phyloP scores from a whole-genome alignment of 139 green algal species.

The Coelastrella sp. region DNA sequence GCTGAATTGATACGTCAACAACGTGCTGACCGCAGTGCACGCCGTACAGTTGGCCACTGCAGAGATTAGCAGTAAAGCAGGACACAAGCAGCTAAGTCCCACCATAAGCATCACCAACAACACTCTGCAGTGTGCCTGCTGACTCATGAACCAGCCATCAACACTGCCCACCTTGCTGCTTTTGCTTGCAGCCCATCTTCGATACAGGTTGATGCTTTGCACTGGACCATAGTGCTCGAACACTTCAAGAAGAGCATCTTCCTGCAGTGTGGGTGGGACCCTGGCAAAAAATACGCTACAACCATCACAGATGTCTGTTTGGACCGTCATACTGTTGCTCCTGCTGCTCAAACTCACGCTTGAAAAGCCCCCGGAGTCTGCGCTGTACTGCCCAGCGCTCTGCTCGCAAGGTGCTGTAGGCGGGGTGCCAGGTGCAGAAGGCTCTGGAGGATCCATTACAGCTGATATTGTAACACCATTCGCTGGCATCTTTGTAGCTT shows the following conservation, averaged over 20 bases:
- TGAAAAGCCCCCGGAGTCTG: background rate
- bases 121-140: background rate
- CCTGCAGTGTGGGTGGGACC: background rate
- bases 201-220: background rate
- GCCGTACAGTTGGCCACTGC: too few relatives aligned
- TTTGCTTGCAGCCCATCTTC: background rate
- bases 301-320: background rate
- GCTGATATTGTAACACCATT: too few relatives aligned
- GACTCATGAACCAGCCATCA: background rate
- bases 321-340: background rate
- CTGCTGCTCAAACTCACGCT: background rate
- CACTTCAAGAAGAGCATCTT: background rate
- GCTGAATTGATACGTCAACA: background rate
- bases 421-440: background rate
- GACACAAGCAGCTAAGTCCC: too few relatives aligned
- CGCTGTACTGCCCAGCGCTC: background rate
- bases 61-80: too few relatives aligned
- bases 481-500: too few relatives aligned
- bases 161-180: background rate
- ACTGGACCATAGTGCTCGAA: background rate
- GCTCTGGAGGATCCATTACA: background rate
- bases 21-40: too few relatives aligned
- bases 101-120: too few relatives aligned
- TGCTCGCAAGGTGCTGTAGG: background rate
- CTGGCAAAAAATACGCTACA: background rate